Conservation (phyloP, 176 grass and related monocot genomes). For the Aegilops speltoides region DNA sequence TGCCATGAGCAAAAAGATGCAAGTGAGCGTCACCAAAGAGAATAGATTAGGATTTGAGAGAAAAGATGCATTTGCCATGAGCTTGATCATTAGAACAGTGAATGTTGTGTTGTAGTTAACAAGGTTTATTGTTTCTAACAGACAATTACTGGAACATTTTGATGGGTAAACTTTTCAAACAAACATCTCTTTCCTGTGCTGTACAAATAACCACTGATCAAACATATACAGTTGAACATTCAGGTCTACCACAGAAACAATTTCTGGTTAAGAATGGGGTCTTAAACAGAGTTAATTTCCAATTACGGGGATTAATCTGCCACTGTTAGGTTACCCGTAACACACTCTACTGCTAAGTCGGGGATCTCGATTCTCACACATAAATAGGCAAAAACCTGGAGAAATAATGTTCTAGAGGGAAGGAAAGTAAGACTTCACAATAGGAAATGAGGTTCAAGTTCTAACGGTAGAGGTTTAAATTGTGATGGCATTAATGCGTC, state of each 20-base stretch:
- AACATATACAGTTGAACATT: not conserved
- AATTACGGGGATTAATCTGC: not conserved
- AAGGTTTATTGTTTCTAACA: not conserved
- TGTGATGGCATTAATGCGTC: not conserved
- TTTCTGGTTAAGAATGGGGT: not conserved
- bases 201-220: not conserved
- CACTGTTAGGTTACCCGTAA: not conserved
- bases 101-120: not conserved
- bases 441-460: not conserved
- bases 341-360: not conserved
- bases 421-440: constrained; percentile 1
- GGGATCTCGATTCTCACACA: not conserved
- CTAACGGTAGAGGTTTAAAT: not conserved
- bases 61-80: not conserved
- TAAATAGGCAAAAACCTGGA: not conserved
- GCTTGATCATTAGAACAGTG: not conserved
- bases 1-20: too few species aligned
- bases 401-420: not conserved
- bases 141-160: not conserved
- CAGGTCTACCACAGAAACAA: not conserved
- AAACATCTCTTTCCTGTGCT: not conserved
- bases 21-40: not conserved
- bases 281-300: not conserved
- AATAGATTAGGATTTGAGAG: not conserved
- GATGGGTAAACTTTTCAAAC: not conserved